A percentile compares a stretch with the other conserved stretches of the same genome.
Evolutionary conservation across 768 basidiomycete genomes (phyloP).

Genomic region (Tylopilus plumbeoviolaceoides): DNA sequence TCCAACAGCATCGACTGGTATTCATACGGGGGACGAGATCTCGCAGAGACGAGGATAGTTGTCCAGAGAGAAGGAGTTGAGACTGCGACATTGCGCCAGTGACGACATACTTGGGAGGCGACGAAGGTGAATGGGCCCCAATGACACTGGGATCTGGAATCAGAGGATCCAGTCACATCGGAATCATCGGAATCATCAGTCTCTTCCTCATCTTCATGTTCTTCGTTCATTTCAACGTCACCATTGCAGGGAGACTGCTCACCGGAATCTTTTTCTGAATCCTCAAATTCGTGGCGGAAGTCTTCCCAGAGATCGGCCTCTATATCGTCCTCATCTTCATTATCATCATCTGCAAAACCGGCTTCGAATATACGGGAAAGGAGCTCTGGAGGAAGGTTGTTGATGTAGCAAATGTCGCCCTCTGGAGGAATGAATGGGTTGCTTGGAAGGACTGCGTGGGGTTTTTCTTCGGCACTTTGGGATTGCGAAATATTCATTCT

Average conservation of each 20-base stretch:
- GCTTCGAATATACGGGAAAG: constrained; percentile 52
- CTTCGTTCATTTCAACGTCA: background rate
- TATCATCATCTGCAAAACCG: constrained; percentile 37
- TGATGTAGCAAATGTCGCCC: constrained; percentile 42
- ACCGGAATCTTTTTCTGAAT: constrained; percentile 28
- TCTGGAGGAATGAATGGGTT: constrained; percentile 48
- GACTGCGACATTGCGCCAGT: constrained; percentile 39
- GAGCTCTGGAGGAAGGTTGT: constrained; percentile 53
- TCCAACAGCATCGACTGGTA: constrained; percentile 44
- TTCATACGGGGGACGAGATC: constrained; percentile 41
- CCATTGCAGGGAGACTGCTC: constrained; percentile 16
- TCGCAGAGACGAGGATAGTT: constrained; percentile 26
- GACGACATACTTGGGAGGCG: background rate
- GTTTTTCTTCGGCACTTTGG: background rate
- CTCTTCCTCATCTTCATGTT: background rate
- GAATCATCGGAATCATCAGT: constrained; percentile 1
- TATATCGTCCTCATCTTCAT: constrained; percentile 35
- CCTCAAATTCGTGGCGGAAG: constrained; percentile 21
- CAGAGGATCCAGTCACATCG: constrained; percentile 2
- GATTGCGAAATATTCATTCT: constrained; percentile 2
- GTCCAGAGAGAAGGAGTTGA: constrained; percentile 58
- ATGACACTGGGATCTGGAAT: background rate
- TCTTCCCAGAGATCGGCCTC: background rate
- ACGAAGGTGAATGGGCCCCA: constrained; percentile 43
- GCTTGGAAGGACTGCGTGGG: constrained; percentile 32